phyloP scores from a whole-genome alignment of 2,329 filamentous ascomycete species.

The Monilinia aucupariae region DNA sequence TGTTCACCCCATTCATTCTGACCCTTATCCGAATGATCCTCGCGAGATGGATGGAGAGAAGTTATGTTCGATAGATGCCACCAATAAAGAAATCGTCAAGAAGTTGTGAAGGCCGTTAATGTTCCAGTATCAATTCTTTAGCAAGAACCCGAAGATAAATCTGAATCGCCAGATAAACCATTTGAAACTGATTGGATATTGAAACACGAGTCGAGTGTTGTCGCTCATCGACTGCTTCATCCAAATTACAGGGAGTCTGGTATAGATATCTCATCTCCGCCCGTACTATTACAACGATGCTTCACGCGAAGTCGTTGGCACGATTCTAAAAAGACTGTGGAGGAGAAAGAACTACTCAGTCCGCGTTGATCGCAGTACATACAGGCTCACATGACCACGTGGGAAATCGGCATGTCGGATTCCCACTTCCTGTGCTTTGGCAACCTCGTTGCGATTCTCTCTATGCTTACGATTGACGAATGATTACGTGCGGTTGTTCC shows the following conservation, averaged over 20 bases:
- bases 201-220: not conserved
- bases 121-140: not conserved
- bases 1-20: not conserved
- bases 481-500: constrained; percentile 15
- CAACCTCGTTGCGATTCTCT: constrained; percentile 29
- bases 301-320: not conserved
- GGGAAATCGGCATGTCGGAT: constrained; percentile 27
- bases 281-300: constrained; percentile 5
- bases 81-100: not conserved
- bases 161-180: not conserved
- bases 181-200: not conserved
- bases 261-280: constrained; percentile 9
- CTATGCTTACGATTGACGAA: constrained; percentile 31
- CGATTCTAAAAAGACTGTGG: constrained; percentile 18
- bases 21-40: not conserved
- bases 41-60: not conserved
- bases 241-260: not conserved
- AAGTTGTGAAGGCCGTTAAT: not conserved
- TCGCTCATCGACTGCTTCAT: not conserved
- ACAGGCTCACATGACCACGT: constrained; percentile 35
- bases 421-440: constrained; percentile 28
- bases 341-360: constrained; percentile 21
- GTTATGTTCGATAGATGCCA: not conserved
- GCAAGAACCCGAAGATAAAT: not conserved
- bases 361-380: constrained; percentile 26